These are phyloP conservation scores for Cicer judaicum DNA, from an alignment of 306 rosid genomes.

Conservation along the genomic window DNA sequence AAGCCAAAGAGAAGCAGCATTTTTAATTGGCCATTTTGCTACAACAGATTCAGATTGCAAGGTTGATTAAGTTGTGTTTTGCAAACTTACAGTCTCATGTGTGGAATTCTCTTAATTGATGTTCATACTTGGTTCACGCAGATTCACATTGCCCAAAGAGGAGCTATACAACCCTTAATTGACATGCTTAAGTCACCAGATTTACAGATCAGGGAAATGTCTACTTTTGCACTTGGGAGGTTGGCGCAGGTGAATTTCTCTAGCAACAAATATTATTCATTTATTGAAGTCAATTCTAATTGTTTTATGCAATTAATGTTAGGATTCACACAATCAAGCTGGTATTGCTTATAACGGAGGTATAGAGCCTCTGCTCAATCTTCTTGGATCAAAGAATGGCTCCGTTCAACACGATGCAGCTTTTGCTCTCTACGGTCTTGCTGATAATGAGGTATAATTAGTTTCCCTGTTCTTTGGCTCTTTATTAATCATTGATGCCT, in stretches of 20 bases:
- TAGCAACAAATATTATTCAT: background rate
- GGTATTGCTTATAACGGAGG: conserved; percentile 91
- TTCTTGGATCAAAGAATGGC: conserved; percentile 56
- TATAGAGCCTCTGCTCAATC: conserved; percentile 68
- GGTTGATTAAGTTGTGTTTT: conserved; percentile 47
- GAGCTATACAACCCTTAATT: conserved; percentile 85
- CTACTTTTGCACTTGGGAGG: conserved; percentile 95
- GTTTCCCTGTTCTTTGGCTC: conserved; percentile 27
- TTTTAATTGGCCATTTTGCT: conserved; percentile 82
- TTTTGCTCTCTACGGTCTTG: conserved; percentile 73
- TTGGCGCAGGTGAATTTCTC: conserved; percentile 80
- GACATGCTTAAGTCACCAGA: conserved; percentile 90
- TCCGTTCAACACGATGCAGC: conserved; percentile 69
- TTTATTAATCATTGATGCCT: conserved; percentile 37
- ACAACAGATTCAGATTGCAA: conserved; percentile 68
- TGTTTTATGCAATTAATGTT: conserved; percentile 29
- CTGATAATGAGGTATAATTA: conserved; percentile 83
- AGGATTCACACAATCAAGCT: conserved; percentile 93
- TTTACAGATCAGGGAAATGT: conserved; percentile 79
- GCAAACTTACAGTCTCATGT: conserved; percentile 8
- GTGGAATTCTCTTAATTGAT: background rate
- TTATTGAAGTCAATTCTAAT: conserved; percentile 10
- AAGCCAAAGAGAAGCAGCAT: conserved; percentile 72
- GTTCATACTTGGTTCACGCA: conserved; percentile 39
- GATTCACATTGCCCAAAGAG: conserved; percentile 88